Evolutionary conservation across 176 grass and related monocot species (phyloP).

Genomic region (Aegilops longissima): DNA sequence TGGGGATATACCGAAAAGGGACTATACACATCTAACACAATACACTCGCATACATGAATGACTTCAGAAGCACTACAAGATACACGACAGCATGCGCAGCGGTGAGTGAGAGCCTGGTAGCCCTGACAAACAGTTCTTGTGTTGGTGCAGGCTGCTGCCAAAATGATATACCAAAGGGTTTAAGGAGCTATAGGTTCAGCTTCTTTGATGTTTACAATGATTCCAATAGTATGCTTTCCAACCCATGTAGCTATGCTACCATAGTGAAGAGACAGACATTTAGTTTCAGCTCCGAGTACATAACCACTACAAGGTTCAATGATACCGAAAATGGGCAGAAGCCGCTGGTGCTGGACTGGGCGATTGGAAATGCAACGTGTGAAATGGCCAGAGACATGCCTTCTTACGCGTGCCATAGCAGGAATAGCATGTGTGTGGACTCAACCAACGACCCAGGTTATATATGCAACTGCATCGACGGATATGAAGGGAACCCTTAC

Average conservation of each 20-base stretch:
- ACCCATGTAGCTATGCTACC: conserved; percentile 13
- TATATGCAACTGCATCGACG: background rate
- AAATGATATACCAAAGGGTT: background rate
- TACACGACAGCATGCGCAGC: background rate
- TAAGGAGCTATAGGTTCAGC: background rate
- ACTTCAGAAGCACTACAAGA: background rate
- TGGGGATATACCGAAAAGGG: too few relatives aligned
- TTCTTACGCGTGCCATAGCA: background rate
- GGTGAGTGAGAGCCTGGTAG: background rate
- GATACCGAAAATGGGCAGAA: background rate
- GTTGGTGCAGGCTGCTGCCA: background rate
- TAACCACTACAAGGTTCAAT: conserved; percentile 15
- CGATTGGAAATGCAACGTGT: conserved; percentile 1
- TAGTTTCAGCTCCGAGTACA: conserved; percentile 10
- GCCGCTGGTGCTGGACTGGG: conserved; percentile 34
- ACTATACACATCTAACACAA: too few relatives aligned
- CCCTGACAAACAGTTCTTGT: background rate
- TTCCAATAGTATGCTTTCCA: background rate
- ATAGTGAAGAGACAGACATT: background rate
- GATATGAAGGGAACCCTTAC: conserved; percentile 7
- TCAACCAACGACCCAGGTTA: too few relatives aligned
- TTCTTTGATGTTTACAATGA: background rate
- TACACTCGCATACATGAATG: background rate
- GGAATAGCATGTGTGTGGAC: too few relatives aligned
- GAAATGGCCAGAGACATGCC: background rate